Evolutionary conservation across 2,329 filamentous ascomycete species (phyloP).

Genomic region (Calonectria montana): DNA sequence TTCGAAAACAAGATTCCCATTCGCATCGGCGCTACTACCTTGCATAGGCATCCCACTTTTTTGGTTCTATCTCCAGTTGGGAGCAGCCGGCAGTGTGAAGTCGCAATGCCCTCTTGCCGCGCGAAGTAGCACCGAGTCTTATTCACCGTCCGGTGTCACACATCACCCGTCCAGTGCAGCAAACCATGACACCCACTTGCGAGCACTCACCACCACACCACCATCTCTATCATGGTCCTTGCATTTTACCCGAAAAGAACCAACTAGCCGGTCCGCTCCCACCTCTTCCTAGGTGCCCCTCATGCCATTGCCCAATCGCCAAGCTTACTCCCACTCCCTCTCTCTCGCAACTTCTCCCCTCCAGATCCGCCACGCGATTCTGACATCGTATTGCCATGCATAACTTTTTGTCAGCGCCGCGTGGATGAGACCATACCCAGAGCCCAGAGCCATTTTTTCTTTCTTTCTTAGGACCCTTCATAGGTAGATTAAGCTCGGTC

Average conservation of each 20-base stretch:
- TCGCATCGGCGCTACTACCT: conserved; percentile 7
- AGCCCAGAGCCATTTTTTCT: neutral
- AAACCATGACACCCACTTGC: neutral
- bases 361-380: conserved; percentile 27
- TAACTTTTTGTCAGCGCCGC: conserved; percentile 8
- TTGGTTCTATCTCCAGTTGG: neutral
- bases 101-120: neutral
- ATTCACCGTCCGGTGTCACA: conserved; percentile 14
- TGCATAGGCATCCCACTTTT: neutral
- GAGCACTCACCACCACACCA: conserved; percentile 2
- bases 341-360: conserved; percentile 9
- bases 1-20: conserved; percentile 4
- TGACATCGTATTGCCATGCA: conserved; percentile 19
- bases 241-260: conserved; percentile 2
- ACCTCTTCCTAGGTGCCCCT: conserved; percentile 8
- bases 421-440: neutral
- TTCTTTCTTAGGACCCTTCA: neutral
- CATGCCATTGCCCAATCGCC: conserved; percentile 22
- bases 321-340: conserved; percentile 12
- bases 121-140: conserved; percentile 6
- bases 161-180: neutral
- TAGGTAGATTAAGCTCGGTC: neutral
- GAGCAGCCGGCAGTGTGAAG: neutral
- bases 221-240: neutral
- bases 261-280: conserved; percentile 16